A percentile compares a stretch with the other conserved stretches of the same genome.
Conservation (phyloP, 169 alveolate genomes). For the Eimeria falciformis region DNA sequence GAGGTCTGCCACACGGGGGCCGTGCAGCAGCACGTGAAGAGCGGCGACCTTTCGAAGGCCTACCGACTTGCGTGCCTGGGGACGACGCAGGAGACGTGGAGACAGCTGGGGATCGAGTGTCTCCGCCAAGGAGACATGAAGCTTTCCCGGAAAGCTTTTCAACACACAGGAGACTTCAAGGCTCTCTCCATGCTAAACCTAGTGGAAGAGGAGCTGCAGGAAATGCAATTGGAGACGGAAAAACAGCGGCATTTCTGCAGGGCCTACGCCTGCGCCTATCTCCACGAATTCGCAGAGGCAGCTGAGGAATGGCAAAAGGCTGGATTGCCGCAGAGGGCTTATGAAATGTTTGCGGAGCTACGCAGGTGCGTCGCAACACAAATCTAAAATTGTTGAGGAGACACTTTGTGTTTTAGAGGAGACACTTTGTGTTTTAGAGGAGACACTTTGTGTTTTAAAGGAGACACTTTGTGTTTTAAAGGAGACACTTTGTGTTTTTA, state of each 20-base stretch:
- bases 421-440: too few species aligned
- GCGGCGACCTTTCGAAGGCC: constrained; percentile 89
- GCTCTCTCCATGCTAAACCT: constrained; percentile 53
- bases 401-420: too few species aligned
- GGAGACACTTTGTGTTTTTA: too few species aligned
- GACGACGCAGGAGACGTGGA: constrained; percentile 93
- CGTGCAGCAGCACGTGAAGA: constrained; percentile 89
- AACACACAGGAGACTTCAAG: constrained; percentile 34
- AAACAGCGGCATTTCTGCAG: constrained; percentile 41
- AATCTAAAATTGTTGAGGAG: too few species aligned
- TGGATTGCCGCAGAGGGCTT: constrained; percentile 78
- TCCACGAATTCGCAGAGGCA: constrained; percentile 83
- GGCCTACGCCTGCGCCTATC: constrained; percentile 53
- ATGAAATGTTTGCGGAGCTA: constrained; percentile 82
- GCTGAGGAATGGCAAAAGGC: constrained; percentile 80
- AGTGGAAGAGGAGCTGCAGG: neutral
- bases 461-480: too few species aligned
- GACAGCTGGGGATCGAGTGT: constrained; percentile 91
- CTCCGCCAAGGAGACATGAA: constrained; percentile 86
- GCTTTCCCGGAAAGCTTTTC: constrained; percentile 89
- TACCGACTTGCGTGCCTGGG: constrained; percentile 93
- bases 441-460: too few species aligned
- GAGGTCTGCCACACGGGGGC: constrained; percentile 93
- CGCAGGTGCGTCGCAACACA: constrained; percentile 82
- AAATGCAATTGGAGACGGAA: neutral